Base-by-base conservation (phyloP, 225 moss, liverwort and hornwort genomes). In the Straminergon stramineum region DNA sequence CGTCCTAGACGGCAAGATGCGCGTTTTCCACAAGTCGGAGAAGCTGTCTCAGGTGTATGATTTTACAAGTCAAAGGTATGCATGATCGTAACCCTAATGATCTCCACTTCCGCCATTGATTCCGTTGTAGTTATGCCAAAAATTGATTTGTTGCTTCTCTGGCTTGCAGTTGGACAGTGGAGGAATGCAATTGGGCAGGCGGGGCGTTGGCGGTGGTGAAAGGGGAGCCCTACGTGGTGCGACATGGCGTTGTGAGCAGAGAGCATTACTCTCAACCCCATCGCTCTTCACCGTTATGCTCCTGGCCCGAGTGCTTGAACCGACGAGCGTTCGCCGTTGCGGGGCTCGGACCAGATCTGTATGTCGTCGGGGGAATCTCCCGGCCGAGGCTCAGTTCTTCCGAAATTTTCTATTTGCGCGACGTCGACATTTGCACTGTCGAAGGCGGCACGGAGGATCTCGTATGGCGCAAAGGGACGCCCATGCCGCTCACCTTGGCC, bases 381-480 rank as follows among this genome's bases (percentile, higher is more conserved):
- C 87, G 85, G 35, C 95, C 96, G 79, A 88, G 95, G 53, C 92
- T 90, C 1, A 93, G 91, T 74, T 93, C 91, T 67, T 90, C 91
- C 69, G 94, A 96, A 21, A 91, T 93, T 39, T 89, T 82, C 10
- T 91, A 90, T 24, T 92, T 97, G 48, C 91, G 88, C 90, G 96
- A 99, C 75, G 95, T 99, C 65, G 96, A 99, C 83, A 97, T 97
- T 57, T 97, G 97, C 74, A 94, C 93, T 81, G 99, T 99, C 52
- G 96, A 95, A 93, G 93, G 93, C 76, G 96, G 94, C 75, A 92
- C 87, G 78, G 95, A 96, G 71, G 94, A 96, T 73, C 96, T 96
- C 45, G 90, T 89, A 48, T 99, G 99, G 99, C 94, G 96, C 81
- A 99, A 96, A 88, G 99, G 97, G 88, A 91, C 95, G 43, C 91